Conservation (phyloP, 2,329 filamentous ascomycete genomes). For the Colletotrichum eleusines region DNA sequence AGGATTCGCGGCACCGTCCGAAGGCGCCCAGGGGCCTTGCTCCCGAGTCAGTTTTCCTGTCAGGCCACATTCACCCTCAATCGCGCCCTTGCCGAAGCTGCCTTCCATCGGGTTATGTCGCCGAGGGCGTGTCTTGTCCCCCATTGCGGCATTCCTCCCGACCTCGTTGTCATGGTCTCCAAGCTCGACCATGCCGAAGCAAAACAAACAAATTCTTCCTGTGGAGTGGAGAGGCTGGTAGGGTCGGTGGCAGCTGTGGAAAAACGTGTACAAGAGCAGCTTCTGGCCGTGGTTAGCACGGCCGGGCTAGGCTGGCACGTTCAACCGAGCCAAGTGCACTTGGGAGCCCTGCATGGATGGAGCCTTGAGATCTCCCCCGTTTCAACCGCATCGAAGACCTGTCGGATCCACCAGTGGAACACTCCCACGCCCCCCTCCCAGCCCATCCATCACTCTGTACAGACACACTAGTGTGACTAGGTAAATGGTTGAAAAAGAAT, state of each 20-base stretch:
- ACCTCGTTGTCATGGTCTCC: background rate
- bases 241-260: constrained; percentile 27
- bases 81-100: constrained; percentile 2
- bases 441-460: constrained; percentile 30
- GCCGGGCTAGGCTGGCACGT: constrained; percentile 39
- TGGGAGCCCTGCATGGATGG: constrained; percentile 43
- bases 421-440: constrained; percentile 38
- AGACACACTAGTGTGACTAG: too few species aligned
- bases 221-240: constrained; percentile 31
- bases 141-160: constrained; percentile 23
- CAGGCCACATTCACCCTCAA: background rate
- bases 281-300: constrained; percentile 34
- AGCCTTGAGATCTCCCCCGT: constrained; percentile 44
- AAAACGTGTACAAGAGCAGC: constrained; percentile 31
- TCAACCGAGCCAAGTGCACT: constrained; percentile 40
- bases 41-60: constrained; percentile 37
- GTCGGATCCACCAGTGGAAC: constrained; percentile 39
- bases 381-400: constrained; percentile 41
- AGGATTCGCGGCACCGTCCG: constrained; percentile 41
- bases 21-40: constrained; percentile 36
- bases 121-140: background rate
- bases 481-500: constrained; percentile 21
- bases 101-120: background rate
- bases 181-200: background rate
- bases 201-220: constrained; percentile 27